phyloP scores from a whole-genome alignment of 345 rosid species.

The Jatropha curcas region DNA sequence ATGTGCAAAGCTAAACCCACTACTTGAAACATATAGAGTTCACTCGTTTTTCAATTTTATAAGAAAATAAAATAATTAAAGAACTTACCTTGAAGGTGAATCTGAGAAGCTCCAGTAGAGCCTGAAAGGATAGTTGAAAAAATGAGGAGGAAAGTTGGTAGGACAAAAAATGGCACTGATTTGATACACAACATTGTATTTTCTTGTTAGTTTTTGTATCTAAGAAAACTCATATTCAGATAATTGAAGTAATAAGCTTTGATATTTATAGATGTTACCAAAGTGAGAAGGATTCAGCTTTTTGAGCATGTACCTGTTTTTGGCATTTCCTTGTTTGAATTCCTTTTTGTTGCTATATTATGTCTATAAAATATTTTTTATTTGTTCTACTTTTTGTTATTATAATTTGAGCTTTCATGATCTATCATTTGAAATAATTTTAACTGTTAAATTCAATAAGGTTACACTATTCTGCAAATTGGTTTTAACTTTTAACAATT shows the following conservation, averaged over 20 bases:
- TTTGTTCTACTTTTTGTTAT: too few species aligned
- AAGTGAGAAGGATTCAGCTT: background rate
- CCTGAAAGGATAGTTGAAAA: background rate
- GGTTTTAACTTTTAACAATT: too few species aligned
- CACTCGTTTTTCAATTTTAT: too few species aligned
- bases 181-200: conserved; percentile 13
- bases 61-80: too few species aligned
- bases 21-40: background rate
- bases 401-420: too few species aligned
- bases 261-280: conserved; percentile 2
- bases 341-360: background rate
- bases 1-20: background rate
- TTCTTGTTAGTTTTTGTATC: background rate
- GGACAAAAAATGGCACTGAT: conserved; percentile 6
- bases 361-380: too few species aligned
- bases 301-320: background rate
- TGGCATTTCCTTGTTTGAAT: background rate
- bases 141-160: conserved; percentile 1
- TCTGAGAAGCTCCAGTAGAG: background rate
- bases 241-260: background rate
- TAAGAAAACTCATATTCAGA: too few species aligned
- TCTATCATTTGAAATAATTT: too few species aligned
- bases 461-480: too few species aligned
- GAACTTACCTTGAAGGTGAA: background rate
- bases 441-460: too few species aligned